These are phyloP conservation scores for Solanum hybrid DNA, from an alignment of 305 asterid species.

Conservation along the genomic window DNA sequence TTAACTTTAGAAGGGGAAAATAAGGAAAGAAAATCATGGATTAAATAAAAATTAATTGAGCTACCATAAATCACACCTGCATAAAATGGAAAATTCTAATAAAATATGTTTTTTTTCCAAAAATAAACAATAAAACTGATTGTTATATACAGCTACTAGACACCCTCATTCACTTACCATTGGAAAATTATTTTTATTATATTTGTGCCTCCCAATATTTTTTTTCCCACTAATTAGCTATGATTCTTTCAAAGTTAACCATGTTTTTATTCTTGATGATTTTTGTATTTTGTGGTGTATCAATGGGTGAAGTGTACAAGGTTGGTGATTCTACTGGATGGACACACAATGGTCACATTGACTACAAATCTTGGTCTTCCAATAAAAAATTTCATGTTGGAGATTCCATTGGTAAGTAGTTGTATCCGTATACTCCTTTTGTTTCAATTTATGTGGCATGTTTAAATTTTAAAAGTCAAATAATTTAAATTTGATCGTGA, in stretches of 20 bases:
- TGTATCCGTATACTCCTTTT: fast-evolving
- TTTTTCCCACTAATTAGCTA: not conserved
- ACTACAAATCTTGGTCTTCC: conserved; percentile 51
- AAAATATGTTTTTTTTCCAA: too few relatives aligned
- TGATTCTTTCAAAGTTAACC: not conserved
- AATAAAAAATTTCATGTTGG: conserved; percentile 34
- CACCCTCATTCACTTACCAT: not conserved
- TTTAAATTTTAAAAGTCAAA: too few relatives aligned
- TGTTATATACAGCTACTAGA: not conserved
- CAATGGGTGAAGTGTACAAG: conserved; percentile 22
- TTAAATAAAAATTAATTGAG: not conserved
- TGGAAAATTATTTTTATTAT: not conserved
- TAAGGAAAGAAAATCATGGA: not conserved
- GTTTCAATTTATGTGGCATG: not conserved
- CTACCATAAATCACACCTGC: not conserved
- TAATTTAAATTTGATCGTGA: too few relatives aligned
- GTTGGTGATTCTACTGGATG: conserved; percentile 53
- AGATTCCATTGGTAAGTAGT: conserved; percentile 36
- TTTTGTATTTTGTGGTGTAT: not conserved
- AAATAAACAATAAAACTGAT: not conserved
- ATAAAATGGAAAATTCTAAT: too few relatives aligned
- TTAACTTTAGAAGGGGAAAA: not conserved
- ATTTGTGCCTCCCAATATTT: not conserved
- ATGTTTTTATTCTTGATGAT: not conserved
- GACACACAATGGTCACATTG: conserved; percentile 19